These are phyloP conservation scores for Cantharellus anzutake DNA, from an alignment of 768 basidiomycete genomes.

Conservation along the genomic window DNA sequence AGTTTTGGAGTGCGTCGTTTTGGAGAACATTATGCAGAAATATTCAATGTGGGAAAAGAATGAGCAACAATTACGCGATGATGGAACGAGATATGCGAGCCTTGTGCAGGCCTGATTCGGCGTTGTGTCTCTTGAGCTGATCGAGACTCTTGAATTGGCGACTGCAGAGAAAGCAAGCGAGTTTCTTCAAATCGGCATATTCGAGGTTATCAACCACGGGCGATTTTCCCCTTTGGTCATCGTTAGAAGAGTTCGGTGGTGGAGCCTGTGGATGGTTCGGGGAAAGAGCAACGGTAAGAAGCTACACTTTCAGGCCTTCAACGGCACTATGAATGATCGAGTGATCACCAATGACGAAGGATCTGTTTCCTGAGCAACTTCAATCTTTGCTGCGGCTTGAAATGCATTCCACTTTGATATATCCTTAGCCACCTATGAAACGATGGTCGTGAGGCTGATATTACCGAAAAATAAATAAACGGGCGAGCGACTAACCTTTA, in stretches of 20 bases:
- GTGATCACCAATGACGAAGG: constrained; percentile 8
- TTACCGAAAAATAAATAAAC: too few species aligned
- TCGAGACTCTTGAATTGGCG: constrained; percentile 83
- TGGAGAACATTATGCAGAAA: not conserved
- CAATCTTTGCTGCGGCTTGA: constrained; percentile 53
- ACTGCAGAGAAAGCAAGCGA: constrained; percentile 80
- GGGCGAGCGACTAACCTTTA: constrained; percentile 36
- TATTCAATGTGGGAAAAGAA: not conserved
- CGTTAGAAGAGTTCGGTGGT: too few species aligned
- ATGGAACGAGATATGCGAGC: constrained; percentile 22
- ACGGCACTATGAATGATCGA: not conserved
- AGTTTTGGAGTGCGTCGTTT: not conserved
- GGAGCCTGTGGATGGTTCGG: not conserved
- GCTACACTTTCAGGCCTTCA: not conserved
- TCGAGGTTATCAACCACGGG: constrained; percentile 37
- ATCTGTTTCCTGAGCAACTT: constrained; percentile 12
- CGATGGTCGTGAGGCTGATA: not conserved
- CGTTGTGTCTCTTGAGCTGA: constrained; percentile 74
- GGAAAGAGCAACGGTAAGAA: constrained; percentile 1
- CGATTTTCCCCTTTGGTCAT: not conserved
- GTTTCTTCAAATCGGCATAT: constrained; percentile 52
- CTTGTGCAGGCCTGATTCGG: constrained; percentile 93
- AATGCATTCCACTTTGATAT: constrained; percentile 97
- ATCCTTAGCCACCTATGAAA: constrained; percentile 56
- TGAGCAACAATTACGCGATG: constrained; percentile 16